These are phyloP conservation scores for Fusarium torulosum DNA, from an alignment of 2,329 filamentous ascomycete species.

Conservation along the genomic window DNA sequence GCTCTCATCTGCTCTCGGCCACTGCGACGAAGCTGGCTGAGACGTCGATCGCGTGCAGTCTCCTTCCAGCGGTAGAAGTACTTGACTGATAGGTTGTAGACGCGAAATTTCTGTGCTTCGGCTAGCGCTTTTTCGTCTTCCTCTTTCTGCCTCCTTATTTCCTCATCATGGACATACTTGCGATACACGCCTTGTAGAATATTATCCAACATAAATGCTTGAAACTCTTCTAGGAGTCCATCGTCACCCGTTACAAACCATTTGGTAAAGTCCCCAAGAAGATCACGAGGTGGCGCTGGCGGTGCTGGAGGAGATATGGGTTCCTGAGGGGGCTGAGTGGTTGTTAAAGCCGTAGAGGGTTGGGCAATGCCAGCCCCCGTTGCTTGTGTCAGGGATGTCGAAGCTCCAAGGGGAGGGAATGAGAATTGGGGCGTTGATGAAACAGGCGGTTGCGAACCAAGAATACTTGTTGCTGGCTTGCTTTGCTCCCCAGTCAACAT, in stretches of 20 bases:
- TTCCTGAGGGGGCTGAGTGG: constrained; percentile 18
- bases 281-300: constrained; percentile 52
- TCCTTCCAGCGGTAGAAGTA: constrained; percentile 70
- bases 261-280: constrained; percentile 62
- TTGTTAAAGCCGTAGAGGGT: constrained; percentile 6
- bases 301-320: constrained; percentile 20
- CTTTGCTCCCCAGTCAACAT: constrained; percentile 4
- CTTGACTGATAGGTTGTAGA: constrained; percentile 64
- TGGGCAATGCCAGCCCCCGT: constrained; percentile 3
- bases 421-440: constrained; percentile 20
- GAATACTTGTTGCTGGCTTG: constrained; percentile 11
- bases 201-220: constrained; percentile 59
- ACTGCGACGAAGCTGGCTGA: constrained; percentile 63
- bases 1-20: constrained; percentile 64
- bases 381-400: constrained; percentile 9
- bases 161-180: constrained; percentile 56
- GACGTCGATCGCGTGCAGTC: constrained; percentile 61
- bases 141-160: constrained; percentile 58
- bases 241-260: constrained; percentile 68
- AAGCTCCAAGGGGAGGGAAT: constrained; percentile 18
- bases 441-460: constrained; percentile 2
- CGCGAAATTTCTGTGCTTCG: constrained; percentile 62
- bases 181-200: constrained; percentile 59
- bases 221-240: constrained; percentile 66
- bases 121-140: constrained; percentile 62